These are phyloP conservation scores for Claviceps quebecensis DNA, from an alignment of 2,329 filamentous ascomycete genomes.

Conservation along the genomic window DNA sequence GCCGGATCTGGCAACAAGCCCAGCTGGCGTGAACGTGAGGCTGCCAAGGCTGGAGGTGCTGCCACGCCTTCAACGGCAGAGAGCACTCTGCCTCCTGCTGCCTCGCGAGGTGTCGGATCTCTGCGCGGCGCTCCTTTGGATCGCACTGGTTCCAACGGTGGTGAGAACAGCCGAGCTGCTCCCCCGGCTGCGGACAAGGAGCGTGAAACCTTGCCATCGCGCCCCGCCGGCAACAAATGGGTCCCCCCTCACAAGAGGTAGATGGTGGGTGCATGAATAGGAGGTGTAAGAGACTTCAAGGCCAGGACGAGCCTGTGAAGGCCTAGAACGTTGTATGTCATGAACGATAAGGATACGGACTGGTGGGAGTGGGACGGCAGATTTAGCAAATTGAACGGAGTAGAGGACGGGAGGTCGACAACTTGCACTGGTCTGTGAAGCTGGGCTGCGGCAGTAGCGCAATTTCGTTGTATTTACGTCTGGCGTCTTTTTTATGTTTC, in stretches of 20 bases:
- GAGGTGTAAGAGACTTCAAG: background rate
- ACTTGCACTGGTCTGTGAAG: background rate
- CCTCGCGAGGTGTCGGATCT: constrained; percentile 21
- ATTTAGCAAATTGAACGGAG: background rate
- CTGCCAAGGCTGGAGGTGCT: constrained; percentile 27
- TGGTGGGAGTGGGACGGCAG: background rate
- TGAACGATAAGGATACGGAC: background rate
- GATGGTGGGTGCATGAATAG: too few species aligned
- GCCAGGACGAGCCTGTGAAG: background rate
- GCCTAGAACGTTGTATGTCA: too few species aligned
- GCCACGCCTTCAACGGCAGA: constrained; percentile 23
- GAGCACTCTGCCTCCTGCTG: constrained; percentile 29
- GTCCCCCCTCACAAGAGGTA: constrained; percentile 35
- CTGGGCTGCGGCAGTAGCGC: background rate
- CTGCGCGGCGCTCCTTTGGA: constrained; percentile 25
- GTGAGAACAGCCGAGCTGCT: constrained; percentile 25
- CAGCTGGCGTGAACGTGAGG: constrained; percentile 63
- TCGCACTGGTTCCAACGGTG: constrained; percentile 28
- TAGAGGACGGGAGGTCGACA: background rate
- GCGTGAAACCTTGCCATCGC: constrained; percentile 37
- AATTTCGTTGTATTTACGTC: background rate
- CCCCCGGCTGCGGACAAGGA: constrained; percentile 32
- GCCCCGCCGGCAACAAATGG: constrained; percentile 46
- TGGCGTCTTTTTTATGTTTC: background rate
- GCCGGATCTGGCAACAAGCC: constrained; percentile 45